phyloP scores from a whole-genome alignment of 1,284 basidiomycete genomes.

The Heterobasidion annosum region DNA sequence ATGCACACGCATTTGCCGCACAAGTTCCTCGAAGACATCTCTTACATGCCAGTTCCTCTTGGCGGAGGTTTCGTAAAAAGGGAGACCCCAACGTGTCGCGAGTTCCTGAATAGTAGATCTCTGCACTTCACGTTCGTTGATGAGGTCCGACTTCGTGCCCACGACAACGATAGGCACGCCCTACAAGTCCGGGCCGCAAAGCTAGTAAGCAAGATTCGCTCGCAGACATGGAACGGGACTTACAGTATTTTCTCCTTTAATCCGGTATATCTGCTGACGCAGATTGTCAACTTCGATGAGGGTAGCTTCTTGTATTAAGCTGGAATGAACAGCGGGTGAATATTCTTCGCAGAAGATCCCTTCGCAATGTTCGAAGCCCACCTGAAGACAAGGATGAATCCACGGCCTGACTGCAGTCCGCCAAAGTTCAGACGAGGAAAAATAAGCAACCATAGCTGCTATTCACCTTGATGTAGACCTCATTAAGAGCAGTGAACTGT shows the following conservation, averaged over 20 bases:
- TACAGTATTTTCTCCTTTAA: conserved; percentile 64
- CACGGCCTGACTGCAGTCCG: conserved; percentile 48
- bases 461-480: conserved; percentile 67
- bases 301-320: conserved; percentile 70
- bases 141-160: conserved; percentile 83
- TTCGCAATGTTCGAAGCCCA: conserved; percentile 14
- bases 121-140: conserved; percentile 74
- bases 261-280: conserved; percentile 71
- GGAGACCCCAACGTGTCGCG: conserved; percentile 59
- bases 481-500: conserved; percentile 73
- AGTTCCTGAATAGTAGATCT: conserved; percentile 57
- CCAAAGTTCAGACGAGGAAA: conserved; percentile 1
- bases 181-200: conserved; percentile 20
- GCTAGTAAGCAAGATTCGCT: not conserved
- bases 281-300: conserved; percentile 72
- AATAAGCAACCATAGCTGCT: not conserved
- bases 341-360: not conserved
- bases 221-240: conserved; percentile 12
- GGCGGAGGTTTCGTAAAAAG: conserved; percentile 81
- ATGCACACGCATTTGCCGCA: conserved; percentile 62
- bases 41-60: conserved; percentile 74
- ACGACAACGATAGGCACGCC: conserved; percentile 77
- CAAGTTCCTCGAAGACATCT: conserved; percentile 73
- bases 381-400: conserved; percentile 83
- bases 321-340: conserved; percentile 17